Evolutionary conservation across 371 early-diverging fungal species (phyloP), one percentile per base, ranked within the genome.

Genomic region (Mortierella sp.): DNA sequence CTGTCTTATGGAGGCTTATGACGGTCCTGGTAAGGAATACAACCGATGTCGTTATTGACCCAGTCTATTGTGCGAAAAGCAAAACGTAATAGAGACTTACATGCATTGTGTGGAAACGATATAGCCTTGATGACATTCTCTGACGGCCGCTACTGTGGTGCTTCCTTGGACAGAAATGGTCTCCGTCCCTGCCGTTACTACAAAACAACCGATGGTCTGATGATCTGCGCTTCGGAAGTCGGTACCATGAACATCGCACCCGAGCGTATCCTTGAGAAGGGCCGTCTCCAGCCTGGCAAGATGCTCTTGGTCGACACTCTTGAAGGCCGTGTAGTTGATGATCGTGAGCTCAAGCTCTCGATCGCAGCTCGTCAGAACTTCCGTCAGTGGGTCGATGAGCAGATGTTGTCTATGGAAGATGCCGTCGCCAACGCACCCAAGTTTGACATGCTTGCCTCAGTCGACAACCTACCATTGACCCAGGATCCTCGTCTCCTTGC

Each of bases 191-290:
- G 98, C 80, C 93, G 98, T 58, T 97, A 88, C 89, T 96, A 96
- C 74, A 82, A 96, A 59, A 96, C 96, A 8, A 82, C 87, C 18
- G 94, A 94, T 62, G 96, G 95, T 74, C 86, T 90, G 55, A 98
- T 98, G 97, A 93, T 98, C 67, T 96, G 96, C 78, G 98, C 96
- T 18, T 95, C 95, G 19, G 98, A 98, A 81, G 97, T 97, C 18
- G 98, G 97, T 45, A 94, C 96, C 23, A 85, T 96, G 57, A 81
- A 83, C 50, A 87, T 96, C 54, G 93, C 89, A n/a, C 93, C 95
- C 12, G 92, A 87, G 54, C 87, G 84, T 7, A 82, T 97, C 16
- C 87, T 92, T 27, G 78, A 86, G 62, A 98, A 97, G 86, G 98
- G 98, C 21, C 93, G 98, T 70, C 84, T 98, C 56, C 92, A 93